Evolutionary conservation across 768 basidiomycete species (phyloP), one percentile per base, ranked within the genome.

Genomic region (Hemileccinum rubropunctum): DNA sequence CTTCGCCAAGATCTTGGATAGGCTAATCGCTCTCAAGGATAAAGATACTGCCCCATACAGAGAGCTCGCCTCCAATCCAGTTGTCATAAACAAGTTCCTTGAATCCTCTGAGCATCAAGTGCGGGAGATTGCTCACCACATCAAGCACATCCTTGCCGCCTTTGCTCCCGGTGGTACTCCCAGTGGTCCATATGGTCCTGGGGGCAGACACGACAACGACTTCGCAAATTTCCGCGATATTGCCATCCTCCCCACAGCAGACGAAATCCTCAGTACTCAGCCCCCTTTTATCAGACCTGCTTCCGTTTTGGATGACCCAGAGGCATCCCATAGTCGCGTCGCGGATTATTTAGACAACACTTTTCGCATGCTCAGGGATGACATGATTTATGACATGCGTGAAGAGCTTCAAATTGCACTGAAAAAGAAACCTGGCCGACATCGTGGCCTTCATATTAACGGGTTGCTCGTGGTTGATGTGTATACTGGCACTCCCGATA

Each of bases 191-290:
- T 54, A 49, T 28, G 64, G 66, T 10, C 80, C 86, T 0, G 86
- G 86, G 0, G 86, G 84, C 3, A 73, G 86, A 6, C 86, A 88
- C 50, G 83, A 86, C 58, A 88, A 88, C 44, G 86, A 88, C 59
- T 79, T 78, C 40, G 53, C 60, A 8, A 76, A 84, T 49, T 87
- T 84, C 57, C 78, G 79, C 11, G 56, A 78, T 8, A 82, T 88
- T 18, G 62, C 79, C 26, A 81, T 88, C 47, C 69, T 84, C 4
- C 86, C 86, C 1, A 84, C 86, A 6, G 75, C 80, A 1, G 78
- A 81, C 36, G 86, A 88, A 58, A 70, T 87, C 14, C 56, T 58
- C 2, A 82, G 68, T 21, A 64, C 51, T 1, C 72, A 79, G 15
- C 54, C 51, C 0, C 71, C 86, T 6, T 86, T 82, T 56, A 60